Evolutionary conservation across 805 yeast genomes (phyloP), one percentile per base, ranked within the genome.

Genomic region (Komagataella ulmi): DNA sequence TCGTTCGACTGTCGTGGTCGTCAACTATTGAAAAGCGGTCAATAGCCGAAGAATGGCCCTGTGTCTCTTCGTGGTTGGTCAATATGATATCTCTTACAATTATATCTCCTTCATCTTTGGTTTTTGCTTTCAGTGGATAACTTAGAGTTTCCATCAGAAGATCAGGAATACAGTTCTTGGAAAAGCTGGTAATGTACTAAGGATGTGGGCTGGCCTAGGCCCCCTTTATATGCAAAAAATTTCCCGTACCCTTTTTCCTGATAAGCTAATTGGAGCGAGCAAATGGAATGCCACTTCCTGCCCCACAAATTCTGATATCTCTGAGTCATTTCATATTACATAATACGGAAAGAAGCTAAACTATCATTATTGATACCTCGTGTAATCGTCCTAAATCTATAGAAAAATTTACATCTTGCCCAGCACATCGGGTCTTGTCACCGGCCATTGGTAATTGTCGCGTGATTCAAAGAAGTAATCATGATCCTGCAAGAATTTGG

Each of bases 401-500:
- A 21, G 23, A 17, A n/a, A 17, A 44, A 8, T 3, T 55, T 53
- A 65, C 45, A 63, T 61, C 56, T 63, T 65, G 46, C 63, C 53
- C 24, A 63, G 49, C n/a, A 54, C 56, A 50, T 66, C 67, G 2
- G 78, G 82, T 17, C 78, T 79, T 19, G 89, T 82, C 56, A 85
- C 79, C 44, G 98, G 98, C 98, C 98, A 91, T 65, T 85, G 86
- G 71, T 91, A 91, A 54, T 77, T 70, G 48, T 79, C 81, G 51
- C 75, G 75, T 53, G 75, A 74, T 58, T 78, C 75, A 57, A 83
- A 79, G n/a, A 71, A 74, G 64, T 87, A 90, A 51, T 93, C 91
- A 63, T 89, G 86, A 36, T 74, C 70, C 49, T 67, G 65, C 68
- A 91, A 69, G 64, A 80, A 91, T 47, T 72, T 70, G 53, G 72